Evolutionary conservation across 176 grass and related monocot species (phyloP).

Genomic region (Aegilops tauschii): DNA sequence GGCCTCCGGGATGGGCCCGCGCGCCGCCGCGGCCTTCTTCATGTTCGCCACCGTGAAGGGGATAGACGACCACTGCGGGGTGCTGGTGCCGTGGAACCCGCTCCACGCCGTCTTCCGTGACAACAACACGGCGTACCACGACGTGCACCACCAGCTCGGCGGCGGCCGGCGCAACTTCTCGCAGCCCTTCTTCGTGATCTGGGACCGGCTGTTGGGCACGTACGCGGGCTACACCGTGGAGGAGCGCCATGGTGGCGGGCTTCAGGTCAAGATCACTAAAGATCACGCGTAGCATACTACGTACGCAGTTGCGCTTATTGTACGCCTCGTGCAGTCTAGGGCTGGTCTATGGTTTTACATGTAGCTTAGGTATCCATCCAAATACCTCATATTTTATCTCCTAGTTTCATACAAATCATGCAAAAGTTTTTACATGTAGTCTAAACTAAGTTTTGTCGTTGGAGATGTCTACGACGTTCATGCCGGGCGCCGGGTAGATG

Average conservation of each 20-base stretch:
- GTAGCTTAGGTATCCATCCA: neutral
- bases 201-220: constrained; percentile 53
- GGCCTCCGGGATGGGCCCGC: constrained; percentile 31
- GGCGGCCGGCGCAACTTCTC: constrained; percentile 50
- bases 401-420: too few relatives aligned
- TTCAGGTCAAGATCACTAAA: constrained; percentile 27
- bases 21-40: constrained; percentile 35
- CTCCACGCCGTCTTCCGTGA: constrained; percentile 39
- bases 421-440: too few relatives aligned
- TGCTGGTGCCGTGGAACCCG: constrained; percentile 54
- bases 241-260: constrained; percentile 23
- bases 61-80: constrained; percentile 67
- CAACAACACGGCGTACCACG: constrained; percentile 66
- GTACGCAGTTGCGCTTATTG: neutral
- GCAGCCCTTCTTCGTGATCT: constrained; percentile 57
- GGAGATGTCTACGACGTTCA: too few relatives aligned
- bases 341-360: neutral
- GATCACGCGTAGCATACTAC: neutral
- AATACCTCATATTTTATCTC: too few relatives aligned
- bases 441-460: too few relatives aligned
- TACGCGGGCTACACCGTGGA: constrained; percentile 14
- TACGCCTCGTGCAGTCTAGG: neutral
- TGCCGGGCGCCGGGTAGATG: too few relatives aligned
- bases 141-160: constrained; percentile 63
- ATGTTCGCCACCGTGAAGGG: constrained; percentile 56